Percentiles rank a stretch among this genome's conserved stretches.
phyloP scores from a whole-genome alignment of 2,329 filamentous ascomycete species.

The Apiospora pterosperma region DNA sequence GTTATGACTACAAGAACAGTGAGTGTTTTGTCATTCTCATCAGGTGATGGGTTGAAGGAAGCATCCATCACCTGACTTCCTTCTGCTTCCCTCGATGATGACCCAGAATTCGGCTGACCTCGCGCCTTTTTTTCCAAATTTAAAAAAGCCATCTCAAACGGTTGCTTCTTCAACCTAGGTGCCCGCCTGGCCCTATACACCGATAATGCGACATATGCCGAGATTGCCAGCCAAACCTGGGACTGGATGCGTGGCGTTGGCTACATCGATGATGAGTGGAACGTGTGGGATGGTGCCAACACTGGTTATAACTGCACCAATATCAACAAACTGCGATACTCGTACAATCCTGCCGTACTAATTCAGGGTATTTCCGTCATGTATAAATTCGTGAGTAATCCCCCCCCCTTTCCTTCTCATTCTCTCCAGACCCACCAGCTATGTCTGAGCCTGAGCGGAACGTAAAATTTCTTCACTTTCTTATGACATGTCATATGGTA shows the following conservation, averaged over 20 bases:
- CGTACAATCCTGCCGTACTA: slow-evolving; percentile 44
- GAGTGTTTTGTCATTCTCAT: slow-evolving; percentile 6
- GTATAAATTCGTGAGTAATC: slow-evolving; percentile 28
- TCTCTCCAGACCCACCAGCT: not conserved
- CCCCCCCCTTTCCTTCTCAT: not conserved
- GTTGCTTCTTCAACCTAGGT: slow-evolving; percentile 42
- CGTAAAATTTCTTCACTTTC: too few species aligned
- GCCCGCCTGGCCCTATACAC: slow-evolving; percentile 60
- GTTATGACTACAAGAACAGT: slow-evolving; percentile 42
- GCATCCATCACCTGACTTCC: not conserved
- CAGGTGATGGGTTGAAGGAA: not conserved
- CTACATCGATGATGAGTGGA: slow-evolving; percentile 38
- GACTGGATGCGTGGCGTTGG: slow-evolving; percentile 40
- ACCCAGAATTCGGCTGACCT: not conserved
- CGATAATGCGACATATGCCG: slow-evolving; percentile 56
- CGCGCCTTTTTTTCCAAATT: not conserved
- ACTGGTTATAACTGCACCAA: slow-evolving; percentile 32
- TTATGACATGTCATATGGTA: not conserved
- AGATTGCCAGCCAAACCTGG: slow-evolving; percentile 55
- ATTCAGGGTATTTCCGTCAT: slow-evolving; percentile 38
- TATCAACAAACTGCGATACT: slow-evolving; percentile 45
- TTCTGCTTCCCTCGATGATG: not conserved
- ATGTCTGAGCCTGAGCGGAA: not conserved
- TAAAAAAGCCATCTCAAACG: slow-evolving; percentile 34
- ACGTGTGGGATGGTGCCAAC: slow-evolving; percentile 45